Evolutionary conservation across 2,329 filamentous ascomycete species (phyloP).

Genomic region (Fusarium clavum): DNA sequence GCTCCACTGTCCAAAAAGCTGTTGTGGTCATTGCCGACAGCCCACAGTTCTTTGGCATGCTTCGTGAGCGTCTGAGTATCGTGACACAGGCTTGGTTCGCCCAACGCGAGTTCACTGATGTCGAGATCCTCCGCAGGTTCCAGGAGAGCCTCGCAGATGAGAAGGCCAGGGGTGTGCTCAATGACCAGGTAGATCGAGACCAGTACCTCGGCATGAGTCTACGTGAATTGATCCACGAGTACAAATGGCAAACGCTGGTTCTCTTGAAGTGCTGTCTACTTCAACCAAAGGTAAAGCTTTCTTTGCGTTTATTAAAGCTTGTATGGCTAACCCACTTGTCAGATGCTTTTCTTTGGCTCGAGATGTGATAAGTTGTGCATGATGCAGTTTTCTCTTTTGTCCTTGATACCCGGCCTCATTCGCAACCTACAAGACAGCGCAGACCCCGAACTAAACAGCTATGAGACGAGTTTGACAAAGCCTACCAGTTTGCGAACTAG

Average conservation of each 20-base stretch:
- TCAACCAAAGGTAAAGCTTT: conserved; percentile 82
- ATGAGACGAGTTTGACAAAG: conserved; percentile 78
- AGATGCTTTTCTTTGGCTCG: conserved; percentile 99
- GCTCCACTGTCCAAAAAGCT: conserved; percentile 97
- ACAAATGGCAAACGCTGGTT: conserved; percentile 93
- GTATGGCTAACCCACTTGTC: conserved; percentile 4
- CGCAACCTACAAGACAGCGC: conserved; percentile 94
- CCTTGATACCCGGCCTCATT: conserved; percentile 91
- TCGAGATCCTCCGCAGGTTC: conserved; percentile 89
- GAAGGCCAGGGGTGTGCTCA: conserved; percentile 65
- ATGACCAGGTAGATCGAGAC: conserved; percentile 80
- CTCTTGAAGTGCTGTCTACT: conserved; percentile 93
- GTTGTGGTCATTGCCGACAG: conserved; percentile 95
- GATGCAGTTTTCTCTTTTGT: conserved; percentile 97
- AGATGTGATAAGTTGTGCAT: conserved; percentile 95
- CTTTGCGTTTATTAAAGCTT: neutral
- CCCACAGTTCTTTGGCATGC: conserved; percentile 88
- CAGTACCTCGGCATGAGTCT: conserved; percentile 90
- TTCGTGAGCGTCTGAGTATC: conserved; percentile 88
- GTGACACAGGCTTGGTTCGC: conserved; percentile 97
- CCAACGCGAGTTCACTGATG: conserved; percentile 90
- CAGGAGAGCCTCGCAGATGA: conserved; percentile 86
- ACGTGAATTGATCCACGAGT: conserved; percentile 92
- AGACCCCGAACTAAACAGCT: conserved; percentile 89
- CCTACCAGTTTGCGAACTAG: conserved; percentile 91